Percentiles rank a stretch among this genome's conserved stretches.
Evolutionary conservation across 2,329 filamentous ascomycete species (phyloP).

Genomic region (Ophiostoma pallidulum): DNA sequence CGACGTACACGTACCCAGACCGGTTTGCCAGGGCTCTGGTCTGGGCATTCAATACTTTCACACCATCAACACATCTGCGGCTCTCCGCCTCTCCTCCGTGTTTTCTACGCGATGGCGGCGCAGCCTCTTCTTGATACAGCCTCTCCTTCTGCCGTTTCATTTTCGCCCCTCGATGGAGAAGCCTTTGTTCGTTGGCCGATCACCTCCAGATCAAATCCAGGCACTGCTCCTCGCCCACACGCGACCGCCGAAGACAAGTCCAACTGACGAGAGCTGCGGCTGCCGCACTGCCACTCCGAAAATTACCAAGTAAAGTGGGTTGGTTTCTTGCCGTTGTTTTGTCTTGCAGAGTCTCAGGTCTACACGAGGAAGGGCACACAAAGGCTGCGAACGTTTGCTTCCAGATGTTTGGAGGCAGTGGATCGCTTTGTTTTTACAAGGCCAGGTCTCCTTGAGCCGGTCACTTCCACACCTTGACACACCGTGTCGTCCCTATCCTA

Average conservation of each 20-base stretch:
- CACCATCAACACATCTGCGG: constrained; percentile 1
- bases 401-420: neutral
- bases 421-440: constrained; percentile 3
- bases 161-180: constrained; percentile 2
- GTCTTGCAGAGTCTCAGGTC: neutral
- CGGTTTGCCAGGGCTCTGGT: no score
- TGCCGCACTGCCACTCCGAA: no score
- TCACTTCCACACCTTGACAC: neutral
- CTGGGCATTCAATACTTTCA: no score
- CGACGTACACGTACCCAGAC: neutral
- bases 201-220: neutral
- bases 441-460: neutral
- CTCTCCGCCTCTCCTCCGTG: neutral
- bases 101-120: neutral
- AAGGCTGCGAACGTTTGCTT: neutral
- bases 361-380: neutral
- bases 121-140: constrained; percentile 2
- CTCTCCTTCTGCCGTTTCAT: constrained; percentile 9
- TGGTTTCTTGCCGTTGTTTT: no score
- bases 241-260: neutral
- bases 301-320: no score
- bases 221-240: constrained; percentile 2
- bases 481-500: neutral
- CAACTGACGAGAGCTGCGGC: no score
- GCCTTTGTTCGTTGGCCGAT: neutral